Base-by-base conservation (phyloP, 805 yeast species). In the Candida endomychidarum region DNA sequence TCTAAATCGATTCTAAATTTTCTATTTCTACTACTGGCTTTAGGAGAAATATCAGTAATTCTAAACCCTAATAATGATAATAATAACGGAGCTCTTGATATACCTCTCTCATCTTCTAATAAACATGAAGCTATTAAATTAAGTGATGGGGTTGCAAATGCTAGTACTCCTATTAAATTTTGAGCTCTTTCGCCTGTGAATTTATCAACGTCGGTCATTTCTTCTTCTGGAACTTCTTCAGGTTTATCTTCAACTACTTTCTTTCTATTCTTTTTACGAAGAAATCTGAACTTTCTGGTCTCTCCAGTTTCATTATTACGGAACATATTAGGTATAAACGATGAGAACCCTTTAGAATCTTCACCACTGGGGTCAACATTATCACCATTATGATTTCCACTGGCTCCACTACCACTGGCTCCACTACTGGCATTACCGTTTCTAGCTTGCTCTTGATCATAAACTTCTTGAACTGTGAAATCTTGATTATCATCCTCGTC, bases 61-160 rank as follows among this genome's bases (percentile, higher is more conserved):
- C 75, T 72, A 29, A 89, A 69, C 5, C 87, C 83, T 17, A 93
- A 54, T 59, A 89, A 77, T 12, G 86, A 82, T 27, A 89, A 61
- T 28, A 93, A 60, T 23, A 91, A 69, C 1, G 99, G 96, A 0
- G 96, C 93, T 45, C 96, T 76, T 41, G 81, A 76, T 3, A 75
- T 73, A 1, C 86, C 87, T 48, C 74, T 77, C 44, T 87, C 96
- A 57, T 89, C 96, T 38, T 78, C 75, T 33, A 81, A 69, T 45
- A 93, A 78, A 26, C 81, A 75, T 1, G 95, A 78, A 4, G 93
- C 88, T 4, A 88, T 70, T 42, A 88, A 69, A 42, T 86, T 65
- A 0, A 87, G 81, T 2, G 86, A 83, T 0, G 96, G 90, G 9
- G 82, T 71, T 8, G 86, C 95, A 4, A 84, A 65, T 5, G 76